A percentile compares a stretch with the other conserved stretches of the same genome.
phyloP scores from a whole-genome alignment of 2,329 filamentous ascomycete genomes.

The Neophaeococcomyces aloes region DNA sequence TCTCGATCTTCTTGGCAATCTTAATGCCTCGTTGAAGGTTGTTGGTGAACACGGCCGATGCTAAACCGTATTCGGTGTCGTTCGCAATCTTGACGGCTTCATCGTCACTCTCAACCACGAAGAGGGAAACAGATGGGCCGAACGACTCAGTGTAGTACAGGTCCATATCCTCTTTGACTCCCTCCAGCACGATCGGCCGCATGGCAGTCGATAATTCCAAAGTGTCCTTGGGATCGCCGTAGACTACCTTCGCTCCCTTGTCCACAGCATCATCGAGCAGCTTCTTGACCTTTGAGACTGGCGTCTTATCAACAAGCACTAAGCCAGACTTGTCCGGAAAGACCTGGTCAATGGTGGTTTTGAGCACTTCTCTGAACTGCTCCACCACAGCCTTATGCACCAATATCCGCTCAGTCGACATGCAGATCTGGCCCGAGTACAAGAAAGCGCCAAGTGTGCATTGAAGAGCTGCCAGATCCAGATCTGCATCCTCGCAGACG shows the following conservation, averaged over 20 bases:
- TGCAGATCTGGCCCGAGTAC: conserved; percentile 65
- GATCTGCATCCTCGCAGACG: conserved; percentile 67
- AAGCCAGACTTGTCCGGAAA: conserved; percentile 16
- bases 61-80: conserved; percentile 68
- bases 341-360: conserved; percentile 5
- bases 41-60: conserved; percentile 59
- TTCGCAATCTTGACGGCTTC: conserved; percentile 65
- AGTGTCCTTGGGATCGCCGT: conserved; percentile 36
- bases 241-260: conserved; percentile 48
- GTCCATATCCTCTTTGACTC: conserved; percentile 51
- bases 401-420: conserved; percentile 69
- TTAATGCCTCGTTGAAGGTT: conserved; percentile 51
- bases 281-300: conserved; percentile 42
- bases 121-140: conserved; percentile 61
- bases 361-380: conserved; percentile 33
- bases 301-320: conserved; percentile 34
- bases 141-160: conserved; percentile 66
- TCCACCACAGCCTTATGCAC: conserved; percentile 46
- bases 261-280: conserved; percentile 46
- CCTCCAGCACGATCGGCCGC: conserved; percentile 16
- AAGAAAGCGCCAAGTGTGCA: conserved; percentile 13
- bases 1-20: conserved; percentile 52
- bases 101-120: conserved; percentile 45
- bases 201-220: conserved; percentile 32
- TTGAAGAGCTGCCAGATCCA: conserved; percentile 53